Evolutionary conservation across 2,329 filamentous ascomycete genomes (phyloP).

Genomic region (Nannizziopsis arthrosporioides): DNA sequence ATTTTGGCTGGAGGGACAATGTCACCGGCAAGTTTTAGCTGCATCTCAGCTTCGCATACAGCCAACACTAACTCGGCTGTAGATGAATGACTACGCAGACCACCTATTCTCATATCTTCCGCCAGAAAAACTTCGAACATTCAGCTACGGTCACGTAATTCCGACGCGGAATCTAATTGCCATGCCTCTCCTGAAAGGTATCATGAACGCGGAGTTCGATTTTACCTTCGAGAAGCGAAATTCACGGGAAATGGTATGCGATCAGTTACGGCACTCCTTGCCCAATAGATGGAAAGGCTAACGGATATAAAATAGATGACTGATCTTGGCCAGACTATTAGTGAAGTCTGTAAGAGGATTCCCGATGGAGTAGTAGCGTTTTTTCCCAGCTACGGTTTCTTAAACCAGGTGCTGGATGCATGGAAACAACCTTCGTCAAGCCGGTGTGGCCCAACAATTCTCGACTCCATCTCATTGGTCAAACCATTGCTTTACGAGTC

Average conservation of each 20-base stretch:
- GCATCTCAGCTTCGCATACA: too few relatives aligned
- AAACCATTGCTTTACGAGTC: slow-evolving; percentile 44
- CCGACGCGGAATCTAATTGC: slow-evolving; percentile 70
- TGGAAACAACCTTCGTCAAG: slow-evolving; percentile 43
- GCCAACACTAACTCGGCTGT: not conserved
- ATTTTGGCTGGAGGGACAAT: slow-evolving; percentile 92
- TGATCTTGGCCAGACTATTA: slow-evolving; percentile 61
- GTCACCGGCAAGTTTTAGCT: slow-evolving; percentile 53
- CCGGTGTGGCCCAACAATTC: slow-evolving; percentile 21
- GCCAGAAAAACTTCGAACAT: slow-evolving; percentile 54
- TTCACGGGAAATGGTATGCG: slow-evolving; percentile 48
- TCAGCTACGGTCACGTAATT: slow-evolving; percentile 93
- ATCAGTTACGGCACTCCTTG: not conserved
- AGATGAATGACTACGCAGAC: slow-evolving; percentile 75
- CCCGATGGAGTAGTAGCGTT: slow-evolving; percentile 88
- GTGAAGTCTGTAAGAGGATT: slow-evolving; percentile 60
- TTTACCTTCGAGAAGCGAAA: slow-evolving; percentile 75
- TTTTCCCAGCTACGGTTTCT: slow-evolving; percentile 88
- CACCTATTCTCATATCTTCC: slow-evolving; percentile 72
- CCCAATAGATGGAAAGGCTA: not conserved
- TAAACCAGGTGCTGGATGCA: slow-evolving; percentile 56
- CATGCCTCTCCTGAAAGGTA: slow-evolving; percentile 50
- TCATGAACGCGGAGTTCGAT: slow-evolving; percentile 52
- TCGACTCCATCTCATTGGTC: slow-evolving; percentile 25
- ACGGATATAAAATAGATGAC: slow-evolving; percentile 37